phyloP scores from a whole-genome alignment of 345 rosid genomes.

The Eucalyptus pauciflora region DNA sequence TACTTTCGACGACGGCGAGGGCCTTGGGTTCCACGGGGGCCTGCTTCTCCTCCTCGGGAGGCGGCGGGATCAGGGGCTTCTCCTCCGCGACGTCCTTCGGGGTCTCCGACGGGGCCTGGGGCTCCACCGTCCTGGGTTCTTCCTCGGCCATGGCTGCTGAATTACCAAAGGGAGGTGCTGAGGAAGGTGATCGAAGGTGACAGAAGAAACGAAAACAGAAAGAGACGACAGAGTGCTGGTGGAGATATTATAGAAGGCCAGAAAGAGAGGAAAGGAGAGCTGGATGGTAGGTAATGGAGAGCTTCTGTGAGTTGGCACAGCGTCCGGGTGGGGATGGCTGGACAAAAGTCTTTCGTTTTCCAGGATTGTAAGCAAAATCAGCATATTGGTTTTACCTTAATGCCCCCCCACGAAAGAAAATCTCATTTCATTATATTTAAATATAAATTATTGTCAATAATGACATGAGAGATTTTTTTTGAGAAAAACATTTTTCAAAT shows the following conservation, averaged over 20 bases:
- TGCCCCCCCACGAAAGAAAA: neutral
- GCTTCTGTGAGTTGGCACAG: neutral
- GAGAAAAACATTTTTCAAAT: rapidly evolving
- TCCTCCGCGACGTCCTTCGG: slow-evolving; percentile 27
- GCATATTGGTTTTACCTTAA: neutral
- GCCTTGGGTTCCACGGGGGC: slow-evolving; percentile 16
- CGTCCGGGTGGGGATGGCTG: neutral
- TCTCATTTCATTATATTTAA: neutral
- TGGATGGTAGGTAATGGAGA: slow-evolving; percentile 7
- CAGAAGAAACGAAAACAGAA: neutral
- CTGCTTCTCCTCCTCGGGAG: slow-evolving; percentile 7
- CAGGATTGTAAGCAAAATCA: neutral
- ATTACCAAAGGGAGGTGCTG: neutral
- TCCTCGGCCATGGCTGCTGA: slow-evolving; percentile 29
- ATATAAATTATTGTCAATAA: neutral
- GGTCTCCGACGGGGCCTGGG: slow-evolving; percentile 9
- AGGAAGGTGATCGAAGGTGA: neutral
- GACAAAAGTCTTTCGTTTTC: neutral
- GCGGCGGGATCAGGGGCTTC: slow-evolving; percentile 20
- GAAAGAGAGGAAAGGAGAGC: neutral
- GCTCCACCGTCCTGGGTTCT: slow-evolving; percentile 29
- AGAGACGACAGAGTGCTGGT: neutral
- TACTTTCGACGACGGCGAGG: slow-evolving; percentile 22
- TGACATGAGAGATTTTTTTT: rapidly evolving
- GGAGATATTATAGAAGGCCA: slow-evolving; percentile 9